phyloP scores from a whole-genome alignment of 106 monocot species.

The Iris macrosiphon region DNA sequence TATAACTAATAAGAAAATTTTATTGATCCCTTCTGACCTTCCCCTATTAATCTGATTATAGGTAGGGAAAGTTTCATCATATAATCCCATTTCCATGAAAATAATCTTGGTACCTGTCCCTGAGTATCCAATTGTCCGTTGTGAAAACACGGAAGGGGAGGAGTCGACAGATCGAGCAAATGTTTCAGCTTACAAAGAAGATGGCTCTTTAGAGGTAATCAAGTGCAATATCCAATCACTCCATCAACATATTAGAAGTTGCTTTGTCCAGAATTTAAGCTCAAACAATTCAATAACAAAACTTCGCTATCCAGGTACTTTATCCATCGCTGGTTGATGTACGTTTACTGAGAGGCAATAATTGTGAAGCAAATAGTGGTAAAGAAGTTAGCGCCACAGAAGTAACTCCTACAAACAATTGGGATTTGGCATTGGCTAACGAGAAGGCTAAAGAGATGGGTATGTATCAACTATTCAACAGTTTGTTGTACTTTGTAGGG shows the following conservation, averaged over 20 bases:
- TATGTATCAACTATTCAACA: neutral
- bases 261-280: no score
- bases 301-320: slow-evolving; percentile 52
- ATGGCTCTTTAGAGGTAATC: slow-evolving; percentile 85
- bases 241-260: slow-evolving; percentile 3
- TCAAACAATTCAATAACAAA: no score
- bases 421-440: neutral
- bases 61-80: slow-evolving; percentile 80
- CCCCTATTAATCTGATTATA: slow-evolving; percentile 19
- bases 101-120: slow-evolving; percentile 48
- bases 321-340: slow-evolving; percentile 75
- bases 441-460: neutral
- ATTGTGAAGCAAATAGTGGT: slow-evolving; percentile 1
- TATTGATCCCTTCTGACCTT: neutral
- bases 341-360: slow-evolving; percentile 36
- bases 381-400: slow-evolving; percentile 1
- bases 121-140: slow-evolving; percentile 38
- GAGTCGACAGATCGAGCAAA: slow-evolving; percentile 13
- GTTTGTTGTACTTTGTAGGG: neutral
- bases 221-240: slow-evolving; percentile 39
- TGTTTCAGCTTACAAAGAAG: slow-evolving; percentile 60
- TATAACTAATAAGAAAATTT: neutral
- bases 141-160: slow-evolving; percentile 20
- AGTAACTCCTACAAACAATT: slow-evolving; percentile 3
- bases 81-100: slow-evolving; percentile 36